Conservation (phyloP, 2,329 filamentous ascomycete species). For the Zymoseptoria brevis region DNA sequence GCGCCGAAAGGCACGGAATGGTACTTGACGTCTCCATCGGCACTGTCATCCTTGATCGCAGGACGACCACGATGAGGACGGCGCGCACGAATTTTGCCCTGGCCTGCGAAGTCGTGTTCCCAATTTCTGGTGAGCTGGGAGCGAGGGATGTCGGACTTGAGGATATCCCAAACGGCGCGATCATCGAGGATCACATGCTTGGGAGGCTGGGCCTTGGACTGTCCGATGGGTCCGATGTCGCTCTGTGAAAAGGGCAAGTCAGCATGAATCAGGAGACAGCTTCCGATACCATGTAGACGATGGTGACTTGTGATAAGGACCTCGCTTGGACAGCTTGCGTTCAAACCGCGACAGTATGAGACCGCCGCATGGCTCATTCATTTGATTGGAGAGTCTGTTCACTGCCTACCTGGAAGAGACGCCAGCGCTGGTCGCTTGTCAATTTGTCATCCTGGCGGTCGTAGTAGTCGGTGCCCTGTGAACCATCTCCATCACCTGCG, state of each 20-base stretch:
- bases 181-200: slow-evolving; percentile 37
- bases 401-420: slow-evolving; percentile 29
- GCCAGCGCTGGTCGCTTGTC: slow-evolving; percentile 29
- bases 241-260: slow-evolving; percentile 8
- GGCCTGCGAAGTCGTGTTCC: slow-evolving; percentile 33
- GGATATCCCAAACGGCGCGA: slow-evolving; percentile 29
- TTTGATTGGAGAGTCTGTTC: neutral
- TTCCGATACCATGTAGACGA: neutral
- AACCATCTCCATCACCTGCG: slow-evolving; percentile 30
- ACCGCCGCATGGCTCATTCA: neutral
- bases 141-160: slow-evolving; percentile 22
- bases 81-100: slow-evolving; percentile 25
- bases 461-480: slow-evolving; percentile 23
- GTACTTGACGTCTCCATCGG: slow-evolving; percentile 12
- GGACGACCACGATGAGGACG: slow-evolving; percentile 34
- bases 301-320: neutral
- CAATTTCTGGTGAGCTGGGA: slow-evolving; percentile 27
- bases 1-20: slow-evolving; percentile 8
- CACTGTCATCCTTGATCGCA: slow-evolving; percentile 20
- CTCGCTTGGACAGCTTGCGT: neutral
- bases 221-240: slow-evolving; percentile 21
- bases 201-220: slow-evolving; percentile 22
- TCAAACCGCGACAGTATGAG: neutral
- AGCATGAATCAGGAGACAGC: neutral
- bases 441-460: slow-evolving; percentile 17